Evolutionary conservation across 305 asterid genomes (phyloP).

Genomic region (Salvia sclarea): DNA sequence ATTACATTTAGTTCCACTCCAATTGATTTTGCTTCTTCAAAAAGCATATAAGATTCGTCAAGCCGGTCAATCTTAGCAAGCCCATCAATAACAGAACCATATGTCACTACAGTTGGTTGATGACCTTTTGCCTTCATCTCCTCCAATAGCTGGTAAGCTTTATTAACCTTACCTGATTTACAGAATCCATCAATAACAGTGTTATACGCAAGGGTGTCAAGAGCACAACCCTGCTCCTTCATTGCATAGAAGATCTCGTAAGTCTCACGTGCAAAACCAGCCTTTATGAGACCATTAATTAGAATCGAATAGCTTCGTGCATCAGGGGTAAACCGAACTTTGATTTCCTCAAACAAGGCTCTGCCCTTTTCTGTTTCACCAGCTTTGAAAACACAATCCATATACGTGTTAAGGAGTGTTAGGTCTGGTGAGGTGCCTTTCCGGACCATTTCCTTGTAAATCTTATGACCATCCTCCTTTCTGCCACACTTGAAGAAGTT

Average conservation of each 20-base stretch:
- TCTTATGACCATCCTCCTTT: slow-evolving; percentile 84
- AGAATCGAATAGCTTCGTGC: slow-evolving; percentile 86
- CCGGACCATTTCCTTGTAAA: slow-evolving; percentile 85
- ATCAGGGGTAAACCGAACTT: slow-evolving; percentile 63
- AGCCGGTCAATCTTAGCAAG: slow-evolving; percentile 96
- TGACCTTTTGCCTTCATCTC: slow-evolving; percentile 89
- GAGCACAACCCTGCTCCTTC: slow-evolving; percentile 86
- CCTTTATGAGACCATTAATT: slow-evolving; percentile 80
- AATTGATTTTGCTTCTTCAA: slow-evolving; percentile 92
- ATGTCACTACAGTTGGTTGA: slow-evolving; percentile 88
- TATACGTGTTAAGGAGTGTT: slow-evolving; percentile 75
- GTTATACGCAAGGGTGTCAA: slow-evolving; percentile 89
- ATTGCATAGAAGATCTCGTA: slow-evolving; percentile 75
- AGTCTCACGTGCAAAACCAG: slow-evolving; percentile 88
- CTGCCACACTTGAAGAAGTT: slow-evolving; percentile 78
- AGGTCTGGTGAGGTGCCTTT: slow-evolving; percentile 64
- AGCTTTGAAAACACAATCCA: slow-evolving; percentile 87
- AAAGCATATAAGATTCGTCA: slow-evolving; percentile 96
- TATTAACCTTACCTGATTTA: slow-evolving; percentile 90
- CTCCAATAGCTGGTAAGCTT: slow-evolving; percentile 94
- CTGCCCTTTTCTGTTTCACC: slow-evolving; percentile 87
- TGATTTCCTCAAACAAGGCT: slow-evolving; percentile 76
- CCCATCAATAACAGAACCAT: slow-evolving; percentile 93
- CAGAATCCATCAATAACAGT: slow-evolving; percentile 92
- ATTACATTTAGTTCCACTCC: slow-evolving; percentile 70